A percentile compares a stretch with the other conserved stretches of the same genome.
Evolutionary conservation across 345 rosid species (phyloP).

Genomic region (Punica granatum): DNA sequence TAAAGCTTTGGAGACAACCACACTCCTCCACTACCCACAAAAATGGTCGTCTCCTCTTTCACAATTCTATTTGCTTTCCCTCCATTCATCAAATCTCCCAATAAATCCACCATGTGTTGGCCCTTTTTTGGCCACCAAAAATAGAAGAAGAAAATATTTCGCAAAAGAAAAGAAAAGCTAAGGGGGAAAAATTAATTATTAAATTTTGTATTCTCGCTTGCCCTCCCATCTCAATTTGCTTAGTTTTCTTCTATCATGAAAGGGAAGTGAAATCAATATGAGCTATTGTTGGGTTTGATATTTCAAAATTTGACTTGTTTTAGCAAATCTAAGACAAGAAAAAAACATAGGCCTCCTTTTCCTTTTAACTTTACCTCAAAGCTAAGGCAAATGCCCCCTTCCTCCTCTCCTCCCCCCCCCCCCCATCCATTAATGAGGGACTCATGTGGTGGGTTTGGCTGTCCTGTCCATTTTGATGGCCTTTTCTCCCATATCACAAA

Average conservation of each 20-base stretch:
- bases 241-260: not conserved
- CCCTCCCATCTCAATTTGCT: not conserved
- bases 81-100: not conserved
- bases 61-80: not conserved
- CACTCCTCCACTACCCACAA: not conserved
- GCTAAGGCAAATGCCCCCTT: slow-evolving; percentile 18
- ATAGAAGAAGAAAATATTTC: not conserved
- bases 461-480: not conserved
- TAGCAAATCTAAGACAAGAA: not conserved
- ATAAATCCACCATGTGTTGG: not conserved
- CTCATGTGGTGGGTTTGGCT: slow-evolving; percentile 5
- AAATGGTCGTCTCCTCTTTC: not conserved
- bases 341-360: not conserved
- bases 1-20: not conserved
- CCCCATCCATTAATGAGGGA: not conserved
- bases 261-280: not conserved
- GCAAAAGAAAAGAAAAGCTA: not conserved
- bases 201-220: not conserved
- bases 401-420: too few species aligned
- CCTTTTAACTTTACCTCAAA: slow-evolving; percentile 14
- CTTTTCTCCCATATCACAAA: not conserved
- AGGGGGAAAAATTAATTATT: not conserved
- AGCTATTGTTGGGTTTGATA: not conserved
- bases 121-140: not conserved
- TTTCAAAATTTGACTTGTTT: not conserved